Percentiles rank a stretch among this genome's conserved stretches.
Conservation (phyloP, 1,139 yeast species). For the Suhomyces kunorum region DNA sequence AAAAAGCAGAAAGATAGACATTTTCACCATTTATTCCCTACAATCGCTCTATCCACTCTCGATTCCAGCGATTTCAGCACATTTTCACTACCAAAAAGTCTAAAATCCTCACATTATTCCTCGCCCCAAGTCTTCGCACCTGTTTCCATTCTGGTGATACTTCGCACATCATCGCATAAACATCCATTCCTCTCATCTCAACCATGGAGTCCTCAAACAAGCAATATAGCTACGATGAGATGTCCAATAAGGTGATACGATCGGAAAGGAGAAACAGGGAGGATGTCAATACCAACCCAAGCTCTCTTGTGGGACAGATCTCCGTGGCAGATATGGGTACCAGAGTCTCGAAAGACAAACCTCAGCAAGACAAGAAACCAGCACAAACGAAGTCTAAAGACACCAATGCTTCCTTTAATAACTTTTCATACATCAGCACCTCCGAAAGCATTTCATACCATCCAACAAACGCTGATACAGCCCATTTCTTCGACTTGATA, state of each 20-base stretch:
- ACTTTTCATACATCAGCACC: constrained; percentile 19
- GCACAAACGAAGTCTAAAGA: constrained; percentile 13
- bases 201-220: constrained; percentile 15
- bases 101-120: neutral
- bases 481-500: constrained; percentile 33
- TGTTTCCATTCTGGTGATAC: neutral
- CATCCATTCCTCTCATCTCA: neutral
- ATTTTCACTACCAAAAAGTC: too few species aligned
- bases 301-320: constrained; percentile 68
- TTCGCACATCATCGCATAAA: constrained; percentile 2
- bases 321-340: constrained; percentile 71
- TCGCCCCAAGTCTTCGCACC: neutral
- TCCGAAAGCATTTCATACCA: constrained; percentile 28
- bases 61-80: too few species aligned
- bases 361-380: constrained; percentile 10
- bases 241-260: constrained; percentile 74
- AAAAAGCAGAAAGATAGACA: too few species aligned
- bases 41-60: too few species aligned
- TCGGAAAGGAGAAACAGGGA: constrained; percentile 49
- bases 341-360: constrained; percentile 25
- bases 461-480: constrained; percentile 28
- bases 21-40: too few species aligned
- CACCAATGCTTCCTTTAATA: constrained; percentile 13
- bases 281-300: constrained; percentile 58
- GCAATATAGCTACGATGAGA: constrained; percentile 54